These are phyloP conservation scores for Chlamydomonas sp. DNA, from an alignment of 139 green algal species.

Conservation along the genomic window DNA sequence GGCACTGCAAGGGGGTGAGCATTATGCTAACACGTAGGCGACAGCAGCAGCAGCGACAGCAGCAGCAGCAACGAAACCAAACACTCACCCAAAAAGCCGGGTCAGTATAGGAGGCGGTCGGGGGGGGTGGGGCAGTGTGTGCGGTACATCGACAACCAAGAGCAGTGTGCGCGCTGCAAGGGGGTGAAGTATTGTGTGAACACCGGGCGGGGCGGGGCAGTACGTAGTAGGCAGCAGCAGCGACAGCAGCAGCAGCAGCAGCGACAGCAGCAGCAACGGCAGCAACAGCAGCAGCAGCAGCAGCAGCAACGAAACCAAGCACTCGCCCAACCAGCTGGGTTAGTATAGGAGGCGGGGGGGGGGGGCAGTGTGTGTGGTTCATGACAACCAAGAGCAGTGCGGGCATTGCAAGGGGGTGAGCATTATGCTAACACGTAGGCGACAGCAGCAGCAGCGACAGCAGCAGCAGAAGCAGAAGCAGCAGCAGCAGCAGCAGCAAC, in stretches of 20 bases:
- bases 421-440: no score
- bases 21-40: neutral
- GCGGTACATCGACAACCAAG: conserved; percentile 87
- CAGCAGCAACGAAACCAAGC: no score
- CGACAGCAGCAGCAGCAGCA: conserved; percentile 4
- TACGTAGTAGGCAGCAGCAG: conserved; percentile 38
- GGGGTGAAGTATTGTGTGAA: neutral
- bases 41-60: neutral
- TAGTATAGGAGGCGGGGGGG: no score
- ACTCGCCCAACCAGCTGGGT: no score
- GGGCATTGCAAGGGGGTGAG: no score
- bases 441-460: conserved; percentile 4
- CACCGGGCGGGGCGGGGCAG: neutral
- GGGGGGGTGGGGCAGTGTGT: no score
- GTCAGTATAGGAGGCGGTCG: no score
- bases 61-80: no score
- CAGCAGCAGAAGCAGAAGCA: conserved; percentile 15
- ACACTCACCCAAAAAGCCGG: no score
- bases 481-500: conserved; percentile 9
- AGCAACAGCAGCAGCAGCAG: conserved; percentile 11
- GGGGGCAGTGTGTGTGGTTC: no score
- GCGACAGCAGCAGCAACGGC: neutral
- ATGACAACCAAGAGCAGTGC: no score
- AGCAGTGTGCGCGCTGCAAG: conserved; percentile 58
- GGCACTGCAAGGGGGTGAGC: neutral